These are phyloP conservation scores for Paracorniculantispora psalliotae DNA, from an alignment of 2,329 filamentous ascomycete species.

Conservation along the genomic window DNA sequence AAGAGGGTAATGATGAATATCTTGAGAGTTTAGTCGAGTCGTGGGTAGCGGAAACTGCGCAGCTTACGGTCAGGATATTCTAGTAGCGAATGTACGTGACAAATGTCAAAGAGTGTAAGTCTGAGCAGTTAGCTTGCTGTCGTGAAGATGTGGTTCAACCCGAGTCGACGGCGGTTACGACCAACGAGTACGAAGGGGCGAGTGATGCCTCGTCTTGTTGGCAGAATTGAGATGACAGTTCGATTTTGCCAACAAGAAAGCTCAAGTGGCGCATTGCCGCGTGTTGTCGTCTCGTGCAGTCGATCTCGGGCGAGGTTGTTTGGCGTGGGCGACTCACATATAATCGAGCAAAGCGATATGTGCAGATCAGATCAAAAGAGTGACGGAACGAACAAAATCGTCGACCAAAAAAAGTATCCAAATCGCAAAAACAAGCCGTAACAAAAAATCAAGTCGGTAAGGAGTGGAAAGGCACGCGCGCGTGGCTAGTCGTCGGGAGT, in stretches of 20 bases:
- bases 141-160: neutral
- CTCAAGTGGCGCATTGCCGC: too few relatives aligned
- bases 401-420: conserved; percentile 6
- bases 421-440: conserved; percentile 4
- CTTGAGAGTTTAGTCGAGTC: neutral
- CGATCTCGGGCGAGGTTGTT: neutral
- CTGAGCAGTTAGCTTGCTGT: neutral
- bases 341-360: conserved; percentile 11
- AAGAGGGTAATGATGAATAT: neutral
- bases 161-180: neutral
- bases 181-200: too few relatives aligned
- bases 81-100: conserved; percentile 14
- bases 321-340: neutral
- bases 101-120: conserved; percentile 9
- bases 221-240: too few relatives aligned
- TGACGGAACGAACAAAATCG: conserved; percentile 13
- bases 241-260: too few relatives aligned
- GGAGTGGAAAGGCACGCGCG: conserved; percentile 6
- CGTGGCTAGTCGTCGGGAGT: conserved; percentile 6
- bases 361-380: conserved; percentile 13
- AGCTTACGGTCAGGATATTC: conserved; percentile 9
- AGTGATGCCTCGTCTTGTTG: too few relatives aligned
- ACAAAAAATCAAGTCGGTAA: conserved; percentile 7
- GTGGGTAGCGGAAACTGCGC: neutral
- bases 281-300: neutral